phyloP scores from a whole-genome alignment of 352 stramenopile genomes.

The Phytophthora fragariae region DNA sequence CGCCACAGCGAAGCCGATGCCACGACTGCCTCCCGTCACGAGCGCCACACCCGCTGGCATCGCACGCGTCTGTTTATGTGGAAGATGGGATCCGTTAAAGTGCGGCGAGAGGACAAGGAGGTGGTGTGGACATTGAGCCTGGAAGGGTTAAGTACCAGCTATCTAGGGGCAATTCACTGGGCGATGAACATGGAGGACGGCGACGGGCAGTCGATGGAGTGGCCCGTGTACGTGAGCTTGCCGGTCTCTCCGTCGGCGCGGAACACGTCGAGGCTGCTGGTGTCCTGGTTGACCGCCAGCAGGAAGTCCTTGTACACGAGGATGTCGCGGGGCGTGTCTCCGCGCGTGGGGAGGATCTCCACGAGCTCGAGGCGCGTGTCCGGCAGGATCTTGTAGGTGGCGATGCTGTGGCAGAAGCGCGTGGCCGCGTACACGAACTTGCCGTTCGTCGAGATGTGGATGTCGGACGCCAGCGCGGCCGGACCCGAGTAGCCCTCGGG shows the following conservation, averaged over 20 bases:
- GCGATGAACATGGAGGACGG: slow-evolving; percentile 60
- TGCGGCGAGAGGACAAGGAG: neutral
- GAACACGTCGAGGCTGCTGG: slow-evolving; percentile 70
- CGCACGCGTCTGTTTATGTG: slow-evolving; percentile 13
- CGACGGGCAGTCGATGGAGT: slow-evolving; percentile 55
- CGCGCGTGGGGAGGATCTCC: slow-evolving; percentile 53
- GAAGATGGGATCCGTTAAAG: slow-evolving; percentile 15
- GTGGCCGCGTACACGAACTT: slow-evolving; percentile 75
- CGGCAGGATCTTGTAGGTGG: slow-evolving; percentile 60
- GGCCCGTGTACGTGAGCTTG: slow-evolving; percentile 54
- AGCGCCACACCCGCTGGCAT: slow-evolving; percentile 47
- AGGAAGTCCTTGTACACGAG: slow-evolving; percentile 61
- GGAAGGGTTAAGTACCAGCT: neutral
- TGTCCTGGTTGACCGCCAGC: slow-evolving; percentile 73
- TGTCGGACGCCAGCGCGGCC: slow-evolving; percentile 47
- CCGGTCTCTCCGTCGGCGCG: slow-evolving; percentile 50
- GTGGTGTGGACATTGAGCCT: slow-evolving; percentile 19
- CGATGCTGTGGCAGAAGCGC: slow-evolving; percentile 71
- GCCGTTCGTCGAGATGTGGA: slow-evolving; percentile 59
- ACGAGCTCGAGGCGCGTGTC: slow-evolving; percentile 56
- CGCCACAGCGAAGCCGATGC: slow-evolving; percentile 82
- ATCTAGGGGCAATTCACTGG: slow-evolving; percentile 18
- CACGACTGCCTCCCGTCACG: slow-evolving; percentile 81
- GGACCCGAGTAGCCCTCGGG: slow-evolving; percentile 50
- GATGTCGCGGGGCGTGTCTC: slow-evolving; percentile 65